A percentile compares a stretch with the other conserved stretches of the same genome.
These are phyloP conservation scores for Pseudisothecium myosuroides DNA, from an alignment of 225 moss, liverwort and hornwort genomes.

Conservation along the genomic window DNA sequence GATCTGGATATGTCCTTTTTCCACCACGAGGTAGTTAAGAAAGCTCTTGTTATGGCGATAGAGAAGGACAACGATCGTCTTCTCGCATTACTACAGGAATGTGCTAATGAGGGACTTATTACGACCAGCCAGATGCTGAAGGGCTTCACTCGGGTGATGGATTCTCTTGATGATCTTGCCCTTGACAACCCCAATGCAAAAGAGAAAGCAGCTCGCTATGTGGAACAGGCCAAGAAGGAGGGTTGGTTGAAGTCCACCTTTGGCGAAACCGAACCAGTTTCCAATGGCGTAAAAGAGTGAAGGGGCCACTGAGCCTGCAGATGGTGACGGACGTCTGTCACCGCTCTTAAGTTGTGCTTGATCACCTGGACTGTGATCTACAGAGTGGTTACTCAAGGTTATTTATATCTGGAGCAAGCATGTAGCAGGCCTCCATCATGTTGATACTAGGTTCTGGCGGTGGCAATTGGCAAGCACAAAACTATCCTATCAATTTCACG, in stretches of 20 bases:
- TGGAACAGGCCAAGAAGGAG: slow-evolving; percentile 67
- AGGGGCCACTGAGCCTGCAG: background rate
- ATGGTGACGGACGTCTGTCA: background rate
- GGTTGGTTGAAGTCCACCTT: slow-evolving; percentile 68
- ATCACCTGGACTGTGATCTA: slow-evolving; percentile 15
- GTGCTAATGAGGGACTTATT: slow-evolving; percentile 79
- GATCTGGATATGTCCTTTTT: slow-evolving; percentile 96
- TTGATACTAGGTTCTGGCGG: slow-evolving; percentile 20
- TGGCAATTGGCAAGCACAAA: slow-evolving; percentile 19
- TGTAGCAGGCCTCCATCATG: background rate
- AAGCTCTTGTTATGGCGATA: slow-evolving; percentile 89
- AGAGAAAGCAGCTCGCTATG: slow-evolving; percentile 57
- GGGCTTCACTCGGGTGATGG: slow-evolving; percentile 71
- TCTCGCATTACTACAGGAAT: slow-evolving; percentile 63
- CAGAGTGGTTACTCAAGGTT: slow-evolving; percentile 10
- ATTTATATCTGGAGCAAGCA: slow-evolving; percentile 16
- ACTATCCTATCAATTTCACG: slow-evolving; percentile 7
- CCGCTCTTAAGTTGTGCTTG: background rate
- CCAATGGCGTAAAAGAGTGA: slow-evolving; percentile 14
- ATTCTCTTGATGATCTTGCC: slow-evolving; percentile 79
- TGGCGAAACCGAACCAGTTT: slow-evolving; percentile 12
- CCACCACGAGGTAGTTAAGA: slow-evolving; percentile 98
- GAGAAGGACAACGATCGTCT: slow-evolving; percentile 85
- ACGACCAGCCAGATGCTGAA: slow-evolving; percentile 96
- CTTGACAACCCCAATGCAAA: slow-evolving; percentile 86